These are phyloP conservation scores for Malus domestica DNA, from an alignment of 306 rosid species.

Conservation along the genomic window DNA sequence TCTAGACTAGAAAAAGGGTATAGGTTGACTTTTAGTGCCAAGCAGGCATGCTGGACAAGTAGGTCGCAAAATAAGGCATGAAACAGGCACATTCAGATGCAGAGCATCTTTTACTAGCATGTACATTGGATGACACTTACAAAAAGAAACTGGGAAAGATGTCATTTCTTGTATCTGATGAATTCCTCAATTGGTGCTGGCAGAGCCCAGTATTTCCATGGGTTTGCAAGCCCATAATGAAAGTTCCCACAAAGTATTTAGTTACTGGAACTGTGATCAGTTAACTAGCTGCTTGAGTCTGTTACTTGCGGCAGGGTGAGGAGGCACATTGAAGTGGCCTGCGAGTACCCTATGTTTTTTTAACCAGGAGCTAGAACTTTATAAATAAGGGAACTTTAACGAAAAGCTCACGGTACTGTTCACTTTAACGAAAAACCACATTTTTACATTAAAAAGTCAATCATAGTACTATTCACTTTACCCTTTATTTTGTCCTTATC, in stretches of 20 bases:
- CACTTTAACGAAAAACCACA: too few relatives aligned
- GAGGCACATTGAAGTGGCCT: not conserved
- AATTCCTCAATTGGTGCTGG: not conserved
- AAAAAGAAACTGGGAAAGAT: not conserved
- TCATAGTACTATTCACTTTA: too few relatives aligned
- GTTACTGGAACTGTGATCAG: not conserved
- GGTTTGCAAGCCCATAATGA: not conserved
- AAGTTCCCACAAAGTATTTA: not conserved
- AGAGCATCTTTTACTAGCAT: not conserved
- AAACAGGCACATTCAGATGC: not conserved
- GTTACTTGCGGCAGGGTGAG: not conserved
- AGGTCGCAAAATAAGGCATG: not conserved
- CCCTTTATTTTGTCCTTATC: too few relatives aligned
- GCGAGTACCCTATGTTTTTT: not conserved
- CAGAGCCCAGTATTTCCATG: not conserved
- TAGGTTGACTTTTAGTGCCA: not conserved
- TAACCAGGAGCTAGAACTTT: not conserved
- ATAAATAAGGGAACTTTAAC: too few relatives aligned
- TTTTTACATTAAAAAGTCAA: too few relatives aligned
- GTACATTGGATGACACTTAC: not conserved
- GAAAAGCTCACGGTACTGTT: too few relatives aligned
- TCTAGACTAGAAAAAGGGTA: not conserved
- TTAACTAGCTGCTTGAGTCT: not conserved
- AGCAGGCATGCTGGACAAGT: not conserved
- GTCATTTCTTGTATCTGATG: not conserved